Conservation (phyloP, 108 stramenopile species). For the Cylindrotheca fusiformis region DNA sequence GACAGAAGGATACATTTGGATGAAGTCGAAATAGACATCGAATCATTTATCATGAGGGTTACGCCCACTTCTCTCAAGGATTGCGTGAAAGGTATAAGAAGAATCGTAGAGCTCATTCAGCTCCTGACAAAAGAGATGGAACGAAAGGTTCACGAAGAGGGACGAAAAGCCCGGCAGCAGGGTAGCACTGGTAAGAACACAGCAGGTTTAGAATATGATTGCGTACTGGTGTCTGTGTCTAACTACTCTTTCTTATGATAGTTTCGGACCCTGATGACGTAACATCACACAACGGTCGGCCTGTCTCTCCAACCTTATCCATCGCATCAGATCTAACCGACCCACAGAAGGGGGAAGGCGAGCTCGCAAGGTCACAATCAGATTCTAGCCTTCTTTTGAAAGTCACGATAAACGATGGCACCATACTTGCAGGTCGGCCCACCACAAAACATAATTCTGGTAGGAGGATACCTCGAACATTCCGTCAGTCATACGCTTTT, state of each 20-base stretch:
- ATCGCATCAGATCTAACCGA: constrained; percentile 9
- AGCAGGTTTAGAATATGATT: not conserved
- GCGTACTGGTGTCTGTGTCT: not conserved
- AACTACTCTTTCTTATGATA: not conserved
- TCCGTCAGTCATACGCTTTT: constrained; percentile 18
- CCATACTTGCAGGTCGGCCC: constrained; percentile 63
- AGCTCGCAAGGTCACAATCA: constrained; percentile 14
- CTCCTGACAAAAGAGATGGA: constrained; percentile 74
- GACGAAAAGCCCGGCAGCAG: constrained; percentile 51
- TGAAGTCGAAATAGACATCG: constrained; percentile 74
- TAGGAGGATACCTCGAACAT: constrained; percentile 1
- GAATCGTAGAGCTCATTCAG: constrained; percentile 54
- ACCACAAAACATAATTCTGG: constrained; percentile 9
- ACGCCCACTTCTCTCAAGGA: constrained; percentile 75
- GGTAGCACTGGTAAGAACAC: constrained; percentile 12
- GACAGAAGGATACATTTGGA: constrained; percentile 60
- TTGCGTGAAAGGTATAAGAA: constrained; percentile 51
- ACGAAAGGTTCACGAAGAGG: constrained; percentile 73
- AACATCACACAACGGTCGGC: not conserved
- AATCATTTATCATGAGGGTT: constrained; percentile 46
- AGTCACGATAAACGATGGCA: constrained; percentile 55
- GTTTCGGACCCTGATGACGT: not conserved
- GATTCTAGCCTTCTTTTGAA: constrained; percentile 70
- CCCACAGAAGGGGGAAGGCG: constrained; percentile 10
- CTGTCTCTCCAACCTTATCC: constrained; percentile 25